phyloP scores from a whole-genome alignment of 352 stramenopile genomes.

The Phytophthora brassicae region DNA sequence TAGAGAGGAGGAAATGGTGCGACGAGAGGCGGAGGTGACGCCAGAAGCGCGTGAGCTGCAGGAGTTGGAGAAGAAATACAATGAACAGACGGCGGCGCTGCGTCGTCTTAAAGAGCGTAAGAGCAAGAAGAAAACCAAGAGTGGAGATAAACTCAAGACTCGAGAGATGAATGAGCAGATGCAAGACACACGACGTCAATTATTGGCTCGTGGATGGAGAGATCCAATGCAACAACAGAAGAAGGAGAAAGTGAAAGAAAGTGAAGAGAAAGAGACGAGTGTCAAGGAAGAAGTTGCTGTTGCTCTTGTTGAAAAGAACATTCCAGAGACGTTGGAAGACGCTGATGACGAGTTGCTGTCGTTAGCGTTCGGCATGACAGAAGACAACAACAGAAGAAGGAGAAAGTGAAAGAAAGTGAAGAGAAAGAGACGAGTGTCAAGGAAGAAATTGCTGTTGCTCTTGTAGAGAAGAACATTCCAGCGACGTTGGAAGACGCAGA shows the following conservation, averaged over 20 bases:
- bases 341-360: conserved; percentile 29
- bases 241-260: conserved; percentile 54
- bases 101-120: conserved; percentile 54
- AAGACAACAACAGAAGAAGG: conserved; percentile 24
- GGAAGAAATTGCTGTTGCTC: conserved; percentile 22
- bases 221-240: conserved; percentile 42
- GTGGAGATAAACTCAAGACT: conserved; percentile 37
- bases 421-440: conserved; percentile 21
- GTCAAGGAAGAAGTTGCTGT: conserved; percentile 24
- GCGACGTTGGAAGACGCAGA: conserved; percentile 19
- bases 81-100: conserved; percentile 33
- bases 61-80: conserved; percentile 55
- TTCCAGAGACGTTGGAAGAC: conserved; percentile 2
- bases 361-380: conserved; percentile 21
- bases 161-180: conserved; percentile 46
- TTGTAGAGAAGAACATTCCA: not conserved
- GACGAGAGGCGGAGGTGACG: conserved; percentile 36
- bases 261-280: conserved; percentile 35
- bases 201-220: conserved; percentile 49
- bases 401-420: conserved; percentile 59
- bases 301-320: not conserved
- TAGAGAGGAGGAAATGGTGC: conserved; percentile 45
- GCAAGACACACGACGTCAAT: conserved; percentile 39
- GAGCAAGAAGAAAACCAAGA: conserved; percentile 62
- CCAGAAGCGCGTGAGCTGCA: conserved; percentile 41